Base-by-base conservation (phyloP, 345 rosid species). In the Nasturtium officinale region DNA sequence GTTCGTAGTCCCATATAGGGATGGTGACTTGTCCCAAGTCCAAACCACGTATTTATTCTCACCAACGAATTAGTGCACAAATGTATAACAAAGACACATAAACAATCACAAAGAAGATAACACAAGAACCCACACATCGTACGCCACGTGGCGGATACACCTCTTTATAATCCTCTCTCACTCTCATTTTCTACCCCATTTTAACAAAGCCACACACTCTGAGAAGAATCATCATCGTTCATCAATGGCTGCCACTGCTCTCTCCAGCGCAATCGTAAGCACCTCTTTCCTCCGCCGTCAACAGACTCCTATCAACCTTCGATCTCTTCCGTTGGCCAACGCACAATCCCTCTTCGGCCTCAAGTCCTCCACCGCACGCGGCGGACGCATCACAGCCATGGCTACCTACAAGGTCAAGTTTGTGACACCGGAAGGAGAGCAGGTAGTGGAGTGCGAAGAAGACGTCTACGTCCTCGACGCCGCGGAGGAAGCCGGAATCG, bases 331-430 rank as follows among this genome's bases (percentile, higher is more conserved):
- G 9, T 13, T 20, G 40, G 72, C 17, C 65, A 79, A 18, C 82
- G 83, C 70, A 18, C 70, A 63, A 68, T 80, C 85, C 53, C 83
- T 88, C 29, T 88, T 90, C 52, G 87, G 89, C 57, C 65, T 87
- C 51, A 86, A 84, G 54, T 7, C 83, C 26, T 65, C 72, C 54
- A 8, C 79, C 33, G 47, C 71, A 38, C 73, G 88, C 0, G 87
- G 90, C 5, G 86, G 86, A 3, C 79, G 81, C 32, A 30, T 85
- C 6, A 79, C 81, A 56, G 88, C 85, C 58, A 89, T 87, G 95
- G 91, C 96, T 4, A 2, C 40, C 2, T 64, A 87, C 96, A 89
- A 85, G 81, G 91, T 94, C 67, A 91, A 83, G 76, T 83, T 89
- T 29, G 4, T 87, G 21, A 94, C 96, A 0, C 98, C 98, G 0